phyloP scores from a whole-genome alignment of 495 filamentous ascomycete genomes.

The Tetracladium setigerum region DNA sequence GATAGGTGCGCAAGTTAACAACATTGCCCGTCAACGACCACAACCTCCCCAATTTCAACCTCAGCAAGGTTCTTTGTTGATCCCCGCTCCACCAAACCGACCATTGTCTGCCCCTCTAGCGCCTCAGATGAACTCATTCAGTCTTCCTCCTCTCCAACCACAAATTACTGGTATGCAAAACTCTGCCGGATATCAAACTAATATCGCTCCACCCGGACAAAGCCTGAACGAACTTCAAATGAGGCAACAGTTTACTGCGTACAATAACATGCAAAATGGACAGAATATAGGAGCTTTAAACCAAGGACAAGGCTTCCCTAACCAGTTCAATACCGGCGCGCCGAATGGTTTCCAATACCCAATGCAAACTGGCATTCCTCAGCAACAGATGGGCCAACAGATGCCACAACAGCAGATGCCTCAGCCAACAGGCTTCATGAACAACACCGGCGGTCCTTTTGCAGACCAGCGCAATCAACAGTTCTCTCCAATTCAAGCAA shows the following conservation, averaged over 20 bases:
- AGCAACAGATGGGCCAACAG: constrained; percentile 8
- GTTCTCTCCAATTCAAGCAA: constrained; percentile 54
- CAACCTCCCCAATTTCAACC: constrained; percentile 52
- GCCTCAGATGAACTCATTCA: constrained; percentile 65
- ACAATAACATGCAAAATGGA: constrained; percentile 14
- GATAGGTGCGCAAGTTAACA: constrained; percentile 16
- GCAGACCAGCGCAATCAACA: constrained; percentile 49
- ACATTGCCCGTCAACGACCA: constrained; percentile 61
- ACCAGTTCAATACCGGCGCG: constrained; percentile 21
- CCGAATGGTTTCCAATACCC: constrained; percentile 31
- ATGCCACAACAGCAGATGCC: constrained; percentile 18
- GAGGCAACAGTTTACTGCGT: constrained; percentile 40
- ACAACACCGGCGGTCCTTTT: constrained; percentile 40
- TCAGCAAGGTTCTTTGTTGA: constrained; percentile 56
- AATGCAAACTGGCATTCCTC: constrained; percentile 16
- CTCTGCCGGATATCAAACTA: constrained; percentile 29
- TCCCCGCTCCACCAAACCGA: constrained; percentile 71
- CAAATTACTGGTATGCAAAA: constrained; percentile 69
- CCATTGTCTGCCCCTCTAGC: constrained; percentile 87
- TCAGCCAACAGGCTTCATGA: constrained; percentile 38
- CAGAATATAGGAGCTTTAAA: constrained; percentile 27
- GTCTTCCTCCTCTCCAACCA: constrained; percentile 65
- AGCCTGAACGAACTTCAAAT: constrained; percentile 64
- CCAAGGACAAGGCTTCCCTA: constrained; percentile 30
- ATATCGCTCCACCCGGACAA: constrained; percentile 64